Conservation (phyloP, 2,329 filamentous ascomycete species). For the Endoconidiophora laricicola region DNA sequence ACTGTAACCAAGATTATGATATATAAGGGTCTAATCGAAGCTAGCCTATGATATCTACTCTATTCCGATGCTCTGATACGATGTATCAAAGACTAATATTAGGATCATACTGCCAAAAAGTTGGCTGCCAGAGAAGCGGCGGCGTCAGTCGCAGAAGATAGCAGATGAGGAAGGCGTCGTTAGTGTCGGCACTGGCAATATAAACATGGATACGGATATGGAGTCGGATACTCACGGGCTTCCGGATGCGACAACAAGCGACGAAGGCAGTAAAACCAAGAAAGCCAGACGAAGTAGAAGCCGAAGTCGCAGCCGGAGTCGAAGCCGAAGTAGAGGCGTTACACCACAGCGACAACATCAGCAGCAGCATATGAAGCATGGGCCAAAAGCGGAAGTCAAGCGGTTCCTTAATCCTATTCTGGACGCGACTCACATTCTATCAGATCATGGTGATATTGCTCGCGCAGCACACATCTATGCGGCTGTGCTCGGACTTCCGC, state of each 20-base stretch:
- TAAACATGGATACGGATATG: background rate
- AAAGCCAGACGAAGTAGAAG: background rate
- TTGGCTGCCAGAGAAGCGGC: background rate
- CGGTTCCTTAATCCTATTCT: slow-evolving; percentile 8
- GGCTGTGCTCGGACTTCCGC: slow-evolving; percentile 7
- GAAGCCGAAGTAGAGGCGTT: background rate
- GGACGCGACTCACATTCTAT: slow-evolving; percentile 6
- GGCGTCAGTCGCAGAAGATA: background rate
- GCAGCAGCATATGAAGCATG: background rate
- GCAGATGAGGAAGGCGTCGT: background rate
- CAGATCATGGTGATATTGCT: slow-evolving; percentile 7
- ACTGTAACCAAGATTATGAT: no score
- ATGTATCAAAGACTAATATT: no score
- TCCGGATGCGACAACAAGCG: background rate
- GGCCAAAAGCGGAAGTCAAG: slow-evolving; percentile 7
- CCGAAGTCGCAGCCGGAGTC: background rate
- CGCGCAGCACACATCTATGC: slow-evolving; percentile 9
- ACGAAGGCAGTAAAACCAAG: background rate
- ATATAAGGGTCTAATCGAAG: no score
- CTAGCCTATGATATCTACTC: no score
- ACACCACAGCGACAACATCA: background rate
- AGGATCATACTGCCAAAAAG: no score
- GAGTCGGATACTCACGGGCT: background rate
- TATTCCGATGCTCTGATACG: no score
- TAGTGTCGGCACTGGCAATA: background rate